phyloP scores from a whole-genome alignment of 2,329 filamentous ascomycete species.

The Hypocreales sp. region DNA sequence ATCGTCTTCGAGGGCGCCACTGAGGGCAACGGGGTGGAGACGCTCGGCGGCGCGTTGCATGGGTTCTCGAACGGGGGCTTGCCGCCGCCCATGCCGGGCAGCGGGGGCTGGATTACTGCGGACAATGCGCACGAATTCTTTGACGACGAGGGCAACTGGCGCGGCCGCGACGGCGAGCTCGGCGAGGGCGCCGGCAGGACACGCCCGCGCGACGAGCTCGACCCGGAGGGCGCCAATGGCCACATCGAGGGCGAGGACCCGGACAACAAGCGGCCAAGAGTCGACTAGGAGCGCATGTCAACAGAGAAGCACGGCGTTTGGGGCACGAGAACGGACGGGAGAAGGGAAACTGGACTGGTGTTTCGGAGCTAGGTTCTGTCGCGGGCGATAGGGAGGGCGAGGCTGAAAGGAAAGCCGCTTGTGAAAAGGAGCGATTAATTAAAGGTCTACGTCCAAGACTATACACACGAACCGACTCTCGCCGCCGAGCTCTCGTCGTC shows the following conservation, averaged over 20 bases:
- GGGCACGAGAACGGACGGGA: conserved; percentile 3
- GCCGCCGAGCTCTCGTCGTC: too few species aligned
- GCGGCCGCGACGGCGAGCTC: conserved; percentile 31
- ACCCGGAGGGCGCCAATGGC: conserved; percentile 28
- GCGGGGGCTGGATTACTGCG: conserved; percentile 74
- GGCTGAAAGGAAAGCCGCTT: too few species aligned
- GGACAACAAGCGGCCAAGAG: conserved; percentile 32
- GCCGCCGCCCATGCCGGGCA: conserved; percentile 56
- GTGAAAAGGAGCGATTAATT: too few species aligned
- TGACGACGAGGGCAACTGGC: conserved; percentile 69
- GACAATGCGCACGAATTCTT: conserved; percentile 81
- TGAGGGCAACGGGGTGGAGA: conserved; percentile 38
- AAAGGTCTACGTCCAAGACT: too few species aligned
- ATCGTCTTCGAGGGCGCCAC: conserved; percentile 39
- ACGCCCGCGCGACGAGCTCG: conserved; percentile 35
- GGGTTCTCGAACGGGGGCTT: conserved; percentile 33
- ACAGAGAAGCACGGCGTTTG: conserved; percentile 9
- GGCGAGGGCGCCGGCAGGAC: conserved; percentile 48
- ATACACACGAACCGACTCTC: too few species aligned
- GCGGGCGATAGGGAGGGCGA: too few species aligned
- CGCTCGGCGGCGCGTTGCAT: conserved; percentile 37
- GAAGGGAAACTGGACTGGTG: too few species aligned
- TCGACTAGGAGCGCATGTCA: conserved; percentile 17
- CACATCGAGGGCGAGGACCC: conserved; percentile 19
- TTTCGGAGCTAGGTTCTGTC: too few species aligned